Base-by-base conservation (phyloP, 371 early-diverging fungal genomes). In the Mucor indicus region DNA sequence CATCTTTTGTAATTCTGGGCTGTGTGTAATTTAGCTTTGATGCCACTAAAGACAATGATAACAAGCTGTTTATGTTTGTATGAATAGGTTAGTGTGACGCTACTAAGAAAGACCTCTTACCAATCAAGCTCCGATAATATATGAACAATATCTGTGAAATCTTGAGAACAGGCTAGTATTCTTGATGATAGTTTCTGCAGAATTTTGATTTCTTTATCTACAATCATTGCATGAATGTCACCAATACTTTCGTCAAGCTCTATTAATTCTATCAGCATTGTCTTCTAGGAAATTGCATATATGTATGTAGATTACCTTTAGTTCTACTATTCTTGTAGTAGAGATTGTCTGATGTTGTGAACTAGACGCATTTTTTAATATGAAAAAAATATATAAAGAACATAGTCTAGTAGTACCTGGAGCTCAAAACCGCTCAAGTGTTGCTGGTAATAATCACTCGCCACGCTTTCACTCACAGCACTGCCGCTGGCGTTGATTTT, bases 131-230 rank as follows among this genome's bases (percentile, higher is more conserved):
- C 87, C 0, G 87, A 79, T 17, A 80, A 69, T 1, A 71, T 55
- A 1, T 72, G 61, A 8, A 70, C 70, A 20, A 65, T 58, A 0
- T 52, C 33, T 1, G 70, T 30, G 12, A 90, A 57, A 3, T 70
- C 12, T 0, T 43, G 25, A 12, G 56, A 41, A 46, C 79, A 64
- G 16, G 55, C 60, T 9, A 81, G 44, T 1, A 85, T 55, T 3
- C 67, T 55, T 24, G 82, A 84, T 30, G 82, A 79, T 3, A 91
- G 62, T 1, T 52, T 45, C 24, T 89, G 89, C 15, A 89, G 48
- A 6, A 89, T 77, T 50, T 86, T 90, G 27, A 87, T 85, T 61
- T 89, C 89, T 49, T 78, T 71, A 50, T 89, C 91, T 67, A 37
- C 24, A 9, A 90, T 90, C 44, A 85, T 66, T 0, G 80, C 80